Conservation (phyloP, 768 basidiomycete genomes). For the Macrolepiota dolichaula region DNA sequence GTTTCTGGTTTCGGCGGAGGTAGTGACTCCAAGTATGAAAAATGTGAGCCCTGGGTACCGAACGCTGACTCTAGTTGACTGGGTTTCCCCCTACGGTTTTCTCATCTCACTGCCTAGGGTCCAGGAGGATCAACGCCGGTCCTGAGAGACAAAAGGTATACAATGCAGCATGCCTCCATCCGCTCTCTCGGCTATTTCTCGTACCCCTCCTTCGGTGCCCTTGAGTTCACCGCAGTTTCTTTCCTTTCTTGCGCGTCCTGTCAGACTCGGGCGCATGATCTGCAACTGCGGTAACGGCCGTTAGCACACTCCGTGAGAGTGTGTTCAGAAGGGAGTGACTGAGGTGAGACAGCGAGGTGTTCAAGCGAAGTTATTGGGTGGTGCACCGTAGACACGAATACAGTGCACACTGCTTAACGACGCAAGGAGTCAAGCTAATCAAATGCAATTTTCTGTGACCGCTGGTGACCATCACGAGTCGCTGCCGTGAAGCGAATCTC, state of each 20-base stretch:
- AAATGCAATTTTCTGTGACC: no score
- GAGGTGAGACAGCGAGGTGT: slow-evolving; percentile 45
- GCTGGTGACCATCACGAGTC: no score
- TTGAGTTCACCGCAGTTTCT: slow-evolving; percentile 29
- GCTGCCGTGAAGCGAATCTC: no score
- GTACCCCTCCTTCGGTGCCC: slow-evolving; percentile 13
- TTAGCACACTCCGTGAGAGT: slow-evolving; percentile 61
- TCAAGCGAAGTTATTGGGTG: no score
- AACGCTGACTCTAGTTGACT: no score
- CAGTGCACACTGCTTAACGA: no score
- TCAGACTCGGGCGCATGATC: slow-evolving; percentile 75
- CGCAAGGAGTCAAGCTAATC: no score
- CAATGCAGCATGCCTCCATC: slow-evolving; percentile 35
- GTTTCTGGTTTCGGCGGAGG: no score
- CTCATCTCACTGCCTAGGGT: slow-evolving; percentile 39
- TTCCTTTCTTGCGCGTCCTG: slow-evolving; percentile 52
- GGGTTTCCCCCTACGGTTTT: slow-evolving; percentile 19
- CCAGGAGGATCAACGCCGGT: neutral
- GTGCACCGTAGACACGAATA: no score
- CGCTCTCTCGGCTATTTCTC: slow-evolving; percentile 50
- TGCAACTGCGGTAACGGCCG: slow-evolving; percentile 78
- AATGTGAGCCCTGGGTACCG: no score
- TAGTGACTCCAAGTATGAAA: no score
- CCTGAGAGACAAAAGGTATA: neutral
- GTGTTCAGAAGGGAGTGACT: slow-evolving; percentile 72